These are phyloP conservation scores for Cryptosporidium baileyi DNA, from an alignment of 169 alveolate genomes.

Conservation along the genomic window DNA sequence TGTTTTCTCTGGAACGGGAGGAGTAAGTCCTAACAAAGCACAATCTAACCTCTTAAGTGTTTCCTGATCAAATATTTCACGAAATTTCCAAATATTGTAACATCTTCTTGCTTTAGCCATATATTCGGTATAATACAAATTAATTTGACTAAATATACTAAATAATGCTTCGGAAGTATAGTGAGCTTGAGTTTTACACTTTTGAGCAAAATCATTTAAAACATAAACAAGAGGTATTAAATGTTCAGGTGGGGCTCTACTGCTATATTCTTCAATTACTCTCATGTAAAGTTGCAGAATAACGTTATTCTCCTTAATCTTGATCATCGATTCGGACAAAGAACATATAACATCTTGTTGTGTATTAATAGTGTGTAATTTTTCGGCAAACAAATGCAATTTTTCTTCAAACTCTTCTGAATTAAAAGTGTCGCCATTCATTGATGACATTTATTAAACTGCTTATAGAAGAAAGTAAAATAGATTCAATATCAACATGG, in stretches of 20 bases:
- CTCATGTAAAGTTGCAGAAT: slow-evolving; percentile 60
- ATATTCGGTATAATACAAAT: slow-evolving; percentile 42
- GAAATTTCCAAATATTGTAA: slow-evolving; percentile 53
- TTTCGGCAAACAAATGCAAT: slow-evolving; percentile 10
- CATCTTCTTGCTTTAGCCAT: slow-evolving; percentile 70
- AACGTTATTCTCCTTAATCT: slow-evolving; percentile 38
- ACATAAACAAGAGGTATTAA: slow-evolving; percentile 51
- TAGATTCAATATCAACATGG: too few relatives aligned
- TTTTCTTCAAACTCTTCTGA: slow-evolving; percentile 53
- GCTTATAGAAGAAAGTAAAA: too few relatives aligned
- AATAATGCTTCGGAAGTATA: slow-evolving; percentile 50
- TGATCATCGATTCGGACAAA: slow-evolving; percentile 28
- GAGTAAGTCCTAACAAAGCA: slow-evolving; percentile 43
- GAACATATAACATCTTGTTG: slow-evolving; percentile 68
- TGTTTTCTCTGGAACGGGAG: slow-evolving; percentile 34
- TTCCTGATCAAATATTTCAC: slow-evolving; percentile 54
- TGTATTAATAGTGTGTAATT: slow-evolving; percentile 20
- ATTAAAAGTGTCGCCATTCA: slow-evolving; percentile 20
- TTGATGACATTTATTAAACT: too few relatives aligned
- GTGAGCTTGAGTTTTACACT: slow-evolving; percentile 57
- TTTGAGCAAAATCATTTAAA: slow-evolving; percentile 64
- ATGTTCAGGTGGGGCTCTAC: slow-evolving; percentile 69
- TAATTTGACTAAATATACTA: slow-evolving; percentile 44
- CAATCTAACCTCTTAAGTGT: slow-evolving; percentile 38
- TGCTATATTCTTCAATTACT: slow-evolving; percentile 54